Conservation (phyloP, 169 alveolate species). For the Eimeria necatrix region DNA sequence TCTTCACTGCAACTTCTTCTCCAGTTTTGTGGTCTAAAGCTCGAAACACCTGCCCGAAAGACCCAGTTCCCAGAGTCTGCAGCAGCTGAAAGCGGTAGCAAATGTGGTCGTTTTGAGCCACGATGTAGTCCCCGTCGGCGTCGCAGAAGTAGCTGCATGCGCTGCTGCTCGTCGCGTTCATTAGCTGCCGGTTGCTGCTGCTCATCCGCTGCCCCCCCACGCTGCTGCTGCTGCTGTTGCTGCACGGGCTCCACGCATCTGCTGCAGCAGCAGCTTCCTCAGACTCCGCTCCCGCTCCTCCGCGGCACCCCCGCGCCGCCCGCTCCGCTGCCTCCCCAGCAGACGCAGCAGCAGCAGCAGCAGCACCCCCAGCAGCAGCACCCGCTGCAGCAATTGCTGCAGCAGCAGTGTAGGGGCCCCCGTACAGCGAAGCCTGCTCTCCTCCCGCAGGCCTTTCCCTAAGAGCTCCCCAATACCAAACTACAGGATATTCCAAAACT, state of each 20-base stretch:
- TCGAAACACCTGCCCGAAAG: constrained; percentile 93
- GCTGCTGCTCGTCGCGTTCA: constrained; percentile 31
- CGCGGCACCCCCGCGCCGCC: background rate
- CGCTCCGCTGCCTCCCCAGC: background rate
- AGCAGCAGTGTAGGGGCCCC: constrained; percentile 34
- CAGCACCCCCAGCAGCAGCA: background rate
- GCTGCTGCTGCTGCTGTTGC: constrained; percentile 26
- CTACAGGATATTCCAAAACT: constrained; percentile 48
- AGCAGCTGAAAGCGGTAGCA: constrained; percentile 71
- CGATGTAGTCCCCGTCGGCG: constrained; percentile 69
- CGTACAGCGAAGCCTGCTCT: constrained; percentile 9
- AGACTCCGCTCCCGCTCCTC: background rate
- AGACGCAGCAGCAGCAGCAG: background rate
- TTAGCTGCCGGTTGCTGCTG: constrained; percentile 43
- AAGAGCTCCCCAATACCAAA: constrained; percentile 69
- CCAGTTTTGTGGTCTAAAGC: constrained; percentile 92
- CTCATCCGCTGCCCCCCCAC: background rate
- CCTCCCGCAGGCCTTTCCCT: constrained; percentile 49
- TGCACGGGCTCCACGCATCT: background rate
- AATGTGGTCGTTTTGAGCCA: constrained; percentile 47
- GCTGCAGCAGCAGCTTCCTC: background rate
- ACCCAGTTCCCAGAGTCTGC: constrained; percentile 91
- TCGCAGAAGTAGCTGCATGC: constrained; percentile 76
- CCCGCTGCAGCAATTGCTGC: constrained; percentile 14
- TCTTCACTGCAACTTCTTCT: constrained; percentile 90